Evolutionary conservation across 2,329 filamentous ascomycete genomes (phyloP), one percentile per base, ranked within the genome.

Genomic region (Ophiosphaerella narmari): DNA sequence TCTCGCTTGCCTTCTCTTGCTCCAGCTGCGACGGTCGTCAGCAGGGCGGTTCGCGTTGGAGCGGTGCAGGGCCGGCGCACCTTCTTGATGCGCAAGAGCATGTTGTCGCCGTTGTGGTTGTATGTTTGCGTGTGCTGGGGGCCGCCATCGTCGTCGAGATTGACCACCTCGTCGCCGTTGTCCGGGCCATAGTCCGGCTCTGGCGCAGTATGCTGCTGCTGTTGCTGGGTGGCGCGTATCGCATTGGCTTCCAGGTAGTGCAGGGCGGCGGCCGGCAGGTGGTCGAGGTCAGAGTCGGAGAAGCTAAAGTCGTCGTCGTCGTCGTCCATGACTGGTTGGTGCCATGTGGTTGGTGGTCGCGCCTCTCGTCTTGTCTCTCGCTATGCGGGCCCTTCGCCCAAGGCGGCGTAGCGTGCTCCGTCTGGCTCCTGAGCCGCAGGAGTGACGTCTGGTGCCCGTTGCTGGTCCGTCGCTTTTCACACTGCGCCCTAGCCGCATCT

Each of bases 261-360:
- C 32, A 80, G 68, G 23, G 76, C 70, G 55, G 77, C 74, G 43
- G 71, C 69, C 31, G 78, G 75, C 39, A 80, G 68, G 53, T 70
- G 68, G 58, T 77, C 75, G 46, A 80, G 65, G 62, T 74, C 77
- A 58, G 75, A 69, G 67, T 77, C 77, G 55, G 65, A 63, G 44
- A 72, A 75, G 63, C 74, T 75, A 51, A 76, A 77, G 50, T 80
- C 76, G 55, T 78, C 73, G 50, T 78, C 73, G 50, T 75, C 73
- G 60, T 68, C 57, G 46, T 67, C 57, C 61, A 67, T 68, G 46
- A 53, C 64, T 21, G 36, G 48, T 18, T 31, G 54, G 5, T 29
- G 26, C 11, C 11, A 11, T 29, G 26, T 29, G 7, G 26, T 29
- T 29, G 26, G 26, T 29, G 26, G 18, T 29, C 11, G 26, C 26